Evolutionary conservation across 2,329 filamentous ascomycete genomes (phyloP), one percentile per base, ranked within the genome.

Genomic region (Paecilomyces variotii): DNA sequence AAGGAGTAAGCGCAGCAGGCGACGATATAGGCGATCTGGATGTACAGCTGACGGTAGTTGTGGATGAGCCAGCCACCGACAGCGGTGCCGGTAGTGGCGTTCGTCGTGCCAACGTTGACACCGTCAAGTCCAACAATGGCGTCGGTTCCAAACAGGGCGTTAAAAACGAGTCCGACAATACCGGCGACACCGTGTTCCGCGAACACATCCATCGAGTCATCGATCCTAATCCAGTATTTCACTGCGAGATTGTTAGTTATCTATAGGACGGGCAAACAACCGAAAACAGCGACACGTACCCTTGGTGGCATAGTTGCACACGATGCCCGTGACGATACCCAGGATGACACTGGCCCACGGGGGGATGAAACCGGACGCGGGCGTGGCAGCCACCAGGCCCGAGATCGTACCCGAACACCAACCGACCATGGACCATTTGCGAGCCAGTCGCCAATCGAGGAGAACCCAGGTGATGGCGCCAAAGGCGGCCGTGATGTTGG

Each of bases 341-440:
- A 87, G 78, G 54, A 82, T 72, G 56, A 87, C 81, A 60, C 81
- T 84, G 2, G 80, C 84, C 84, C 84, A 87, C 2, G 84, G 83
- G 26, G 83, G 78, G 79, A 96, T 86, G 76, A 86, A 93, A 68
- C 91, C 90, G 12, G 91, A 88, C 2, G 87, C 88, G 4, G 90
- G 89, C 7, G 91, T 94, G 57, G 94, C 94, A 64, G 90, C 90
- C 35, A 96, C 91, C 25, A 96, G 85, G 56, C 90, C 90, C 28
- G 89, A 88, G 70, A 97, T 92, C 65, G 86, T 87, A 61, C 92
- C 92, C 45, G 90, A 94, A 80, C 91, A 94, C 88, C 92, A 92
- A 53, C 91, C 91, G 67, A 96, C 89, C 76, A 93, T 91, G 63
- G 85, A 96, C 91, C 92, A 96, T 81, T 97, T 97, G 76, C 87